These are phyloP conservation scores for Pholiota adiposa DNA, from an alignment of 1,284 basidiomycete genomes.

Conservation along the genomic window DNA sequence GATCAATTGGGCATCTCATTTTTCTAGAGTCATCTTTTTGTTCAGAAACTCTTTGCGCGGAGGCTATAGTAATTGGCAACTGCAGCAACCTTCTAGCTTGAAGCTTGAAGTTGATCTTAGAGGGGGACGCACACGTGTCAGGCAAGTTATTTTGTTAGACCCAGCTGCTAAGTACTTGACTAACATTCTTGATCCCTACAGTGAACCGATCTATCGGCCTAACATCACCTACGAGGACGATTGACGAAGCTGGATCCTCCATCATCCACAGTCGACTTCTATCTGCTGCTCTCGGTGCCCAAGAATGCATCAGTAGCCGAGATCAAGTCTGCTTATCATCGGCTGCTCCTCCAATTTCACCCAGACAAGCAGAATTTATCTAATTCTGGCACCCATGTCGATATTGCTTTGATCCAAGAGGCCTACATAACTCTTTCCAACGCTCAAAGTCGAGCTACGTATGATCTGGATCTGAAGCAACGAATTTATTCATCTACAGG, in stretches of 20 bases:
- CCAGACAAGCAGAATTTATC: constrained; percentile 60
- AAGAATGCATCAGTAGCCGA: constrained; percentile 47
- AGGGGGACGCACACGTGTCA: too few relatives aligned
- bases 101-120: too few relatives aligned
- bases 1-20: too few relatives aligned
- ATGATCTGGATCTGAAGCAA: constrained; percentile 44
- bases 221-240: too few relatives aligned
- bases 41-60: too few relatives aligned
- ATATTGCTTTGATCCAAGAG: constrained; percentile 61
- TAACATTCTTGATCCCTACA: too few relatives aligned
- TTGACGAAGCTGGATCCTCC: constrained; percentile 27
- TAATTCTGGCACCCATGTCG: constrained; percentile 27
- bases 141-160: too few relatives aligned
- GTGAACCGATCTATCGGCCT: too few relatives aligned
- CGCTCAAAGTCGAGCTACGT: constrained; percentile 46
- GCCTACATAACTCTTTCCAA: constrained; percentile 63
- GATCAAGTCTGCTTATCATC: constrained; percentile 75
- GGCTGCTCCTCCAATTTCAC: constrained; percentile 62
- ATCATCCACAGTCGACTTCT: constrained; percentile 42
- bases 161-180: too few relatives aligned
- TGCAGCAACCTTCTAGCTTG: too few relatives aligned
- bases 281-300: constrained; percentile 48
- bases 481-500: constrained; percentile 22
- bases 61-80: too few relatives aligned
- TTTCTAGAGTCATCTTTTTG: too few relatives aligned